A percentile compares a stretch with the other conserved stretches of the same genome.
These are phyloP conservation scores for Stenogyne calaminthoides DNA, from an alignment of 305 asterid species.

Conservation along the genomic window DNA sequence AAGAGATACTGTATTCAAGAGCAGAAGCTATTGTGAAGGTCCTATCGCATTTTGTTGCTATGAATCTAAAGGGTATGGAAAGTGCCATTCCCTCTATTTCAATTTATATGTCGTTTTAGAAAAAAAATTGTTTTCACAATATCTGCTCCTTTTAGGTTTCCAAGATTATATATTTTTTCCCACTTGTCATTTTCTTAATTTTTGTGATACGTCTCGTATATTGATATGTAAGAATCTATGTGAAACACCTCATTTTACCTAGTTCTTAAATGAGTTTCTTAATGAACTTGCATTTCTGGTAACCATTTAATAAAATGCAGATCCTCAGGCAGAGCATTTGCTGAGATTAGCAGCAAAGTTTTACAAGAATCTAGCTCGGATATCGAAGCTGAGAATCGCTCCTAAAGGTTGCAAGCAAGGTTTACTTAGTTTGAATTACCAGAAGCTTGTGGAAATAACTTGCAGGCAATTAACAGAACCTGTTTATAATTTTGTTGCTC, in stretches of 20 bases:
- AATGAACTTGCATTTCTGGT: slow-evolving; percentile 24
- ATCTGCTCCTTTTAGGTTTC: too few relatives aligned
- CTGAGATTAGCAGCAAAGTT: slow-evolving; percentile 66
- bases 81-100: neutral
- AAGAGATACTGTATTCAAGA: slow-evolving; percentile 66
- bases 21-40: slow-evolving; percentile 67
- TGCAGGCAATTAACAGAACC: slow-evolving; percentile 77
- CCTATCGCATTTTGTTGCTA: slow-evolving; percentile 60
- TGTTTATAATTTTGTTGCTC: slow-evolving; percentile 62
- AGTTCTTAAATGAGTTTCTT: too few relatives aligned
- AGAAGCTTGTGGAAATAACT: too few relatives aligned
- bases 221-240: too few relatives aligned
- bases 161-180: too few relatives aligned
- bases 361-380: slow-evolving; percentile 70
- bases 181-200: too few relatives aligned
- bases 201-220: too few relatives aligned
- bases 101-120: too few relatives aligned
- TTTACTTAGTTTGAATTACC: slow-evolving; percentile 63
- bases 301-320: slow-evolving; percentile 42
- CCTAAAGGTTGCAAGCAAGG: slow-evolving; percentile 71
- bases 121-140: too few relatives aligned
- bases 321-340: slow-evolving; percentile 73
- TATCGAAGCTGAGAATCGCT: slow-evolving; percentile 68
- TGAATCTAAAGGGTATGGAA: slow-evolving; percentile 75
- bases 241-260: too few relatives aligned